Evolutionary conservation across 306 rosid species (phyloP), one percentile per base, ranked within the genome.

Genomic region (Carpinus viminea): DNA sequence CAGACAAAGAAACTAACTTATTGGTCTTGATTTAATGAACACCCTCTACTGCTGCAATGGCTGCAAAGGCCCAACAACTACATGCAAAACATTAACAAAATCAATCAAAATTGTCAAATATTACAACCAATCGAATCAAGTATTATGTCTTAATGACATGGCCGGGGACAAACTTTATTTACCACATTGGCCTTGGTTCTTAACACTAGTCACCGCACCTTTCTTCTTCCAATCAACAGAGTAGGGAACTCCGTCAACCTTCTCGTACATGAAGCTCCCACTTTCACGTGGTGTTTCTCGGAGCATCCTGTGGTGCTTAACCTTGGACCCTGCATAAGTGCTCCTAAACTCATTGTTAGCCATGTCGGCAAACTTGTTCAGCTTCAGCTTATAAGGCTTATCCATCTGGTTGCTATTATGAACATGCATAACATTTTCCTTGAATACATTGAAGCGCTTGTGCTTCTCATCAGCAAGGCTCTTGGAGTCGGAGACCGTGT

Each of bases 51-150:
- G 86, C 89, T 16, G 8, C 91, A 7, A 85, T 24, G 0, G 91
- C 61, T 64, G 91, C 83, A 85, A 88, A 88, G 0, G 91, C 87
- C 91, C 91, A 88, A 34, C 91, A 88, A 64, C 91, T 85, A 68
- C 89, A 89, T 87, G 20, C 31, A 55, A 18, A 55, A 77, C 76
- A 79, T 56, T 47, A 75, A 9, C 10, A 11, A 34, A 26, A 83
- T 26, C 13, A 38, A 36, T 17, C 17, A 41, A 28, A 28, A n/a
- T n/a, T n/a, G n/a, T n/a, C n/a, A n/a, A n/a, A n/a, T 28, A 50
- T 24, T 69, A 36, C 41, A 36, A 36, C 12, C 24, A 75, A 2
- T 12, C n/a, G 6, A 54, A 51, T 5, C 5, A 51, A 13, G 16
- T 2, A 50, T 36, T 36, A 36, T 36, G 41, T 36, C 41, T 3